Conservation (phyloP, 257 asterid genomes). For the Nicotiana knightiana region DNA sequence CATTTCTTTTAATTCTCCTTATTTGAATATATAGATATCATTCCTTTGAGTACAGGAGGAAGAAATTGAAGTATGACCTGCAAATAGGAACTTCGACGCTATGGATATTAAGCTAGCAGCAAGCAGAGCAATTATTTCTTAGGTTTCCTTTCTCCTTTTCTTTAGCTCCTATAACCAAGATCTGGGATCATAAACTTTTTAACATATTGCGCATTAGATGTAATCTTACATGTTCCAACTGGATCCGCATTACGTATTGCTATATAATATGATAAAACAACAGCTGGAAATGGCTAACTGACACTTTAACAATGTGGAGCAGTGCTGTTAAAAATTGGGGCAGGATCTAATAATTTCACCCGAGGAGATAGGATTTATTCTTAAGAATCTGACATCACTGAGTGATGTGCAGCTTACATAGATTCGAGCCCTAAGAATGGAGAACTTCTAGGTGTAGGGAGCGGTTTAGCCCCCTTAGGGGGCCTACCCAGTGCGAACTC, state of each 20-base stretch:
- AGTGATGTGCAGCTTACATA: too few relatives aligned
- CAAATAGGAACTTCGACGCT: background rate
- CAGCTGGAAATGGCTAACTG: too few relatives aligned
- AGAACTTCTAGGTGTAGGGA: too few relatives aligned
- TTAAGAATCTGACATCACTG: too few relatives aligned
- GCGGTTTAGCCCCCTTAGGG: background rate
- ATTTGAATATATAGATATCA: background rate
- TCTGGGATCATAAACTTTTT: background rate
- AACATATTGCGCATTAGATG: background rate
- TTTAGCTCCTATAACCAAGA: background rate
- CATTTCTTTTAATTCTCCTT: background rate
- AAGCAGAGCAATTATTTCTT: background rate
- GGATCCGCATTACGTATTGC: too few relatives aligned
- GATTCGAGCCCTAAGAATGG: too few relatives aligned
- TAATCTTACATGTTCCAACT: background rate
- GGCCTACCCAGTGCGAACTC: background rate
- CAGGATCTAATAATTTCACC: too few relatives aligned
- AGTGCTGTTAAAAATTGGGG: too few relatives aligned
- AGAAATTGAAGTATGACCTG: constrained; percentile 3
- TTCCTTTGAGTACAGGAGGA: background rate
- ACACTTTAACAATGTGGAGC: too few relatives aligned
- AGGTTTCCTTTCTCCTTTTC: background rate
- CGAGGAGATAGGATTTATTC: too few relatives aligned
- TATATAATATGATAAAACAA: too few relatives aligned
- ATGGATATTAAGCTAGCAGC: background rate